Evolutionary conservation across 164 flowering plant genomes (phyloP), one percentile per base, ranked within the genome.

Genomic region (Macadamia tetraphylla): DNA sequence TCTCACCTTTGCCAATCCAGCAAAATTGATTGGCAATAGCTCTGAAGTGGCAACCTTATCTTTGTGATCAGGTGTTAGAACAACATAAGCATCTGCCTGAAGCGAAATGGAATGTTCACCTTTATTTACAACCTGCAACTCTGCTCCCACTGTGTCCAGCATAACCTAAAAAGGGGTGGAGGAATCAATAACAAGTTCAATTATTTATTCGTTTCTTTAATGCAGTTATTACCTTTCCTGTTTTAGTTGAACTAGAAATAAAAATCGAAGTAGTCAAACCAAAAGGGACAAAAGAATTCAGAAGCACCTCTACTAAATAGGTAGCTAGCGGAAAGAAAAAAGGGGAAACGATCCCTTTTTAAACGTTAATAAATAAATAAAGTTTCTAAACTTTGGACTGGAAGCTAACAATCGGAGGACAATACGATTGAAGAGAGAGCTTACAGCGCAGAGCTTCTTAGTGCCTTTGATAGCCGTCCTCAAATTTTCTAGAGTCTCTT

Each of bases 91-190:
- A 70, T 86, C 84, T 7, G 74, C 92, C 74, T 77, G 66, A 43
- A 92, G 94, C 9, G 86, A 73, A 71, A 92, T 87, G 46, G 88
- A 29, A 3, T 69, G 75, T 81, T 82, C 91, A 63, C 74, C 79
- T 67, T 80, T 88, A 62, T 92, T 92, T 44, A 87, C 83, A 65
- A 92, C 96, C 80, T 88, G 94, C 83, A 92, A 64, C 78, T 92
- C 98, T 29, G 98, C 79, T 23, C 98, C 94, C 66, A 87, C 90
- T 0, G 98, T 92, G 67, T 92, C 98, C 49, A 92, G 75, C 98
- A 92, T 92, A 67, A 92, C 96, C 98, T 92, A 80, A 68, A 63
- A 12, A 18, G 18, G 58, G 56, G 40, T 35, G 40, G 40, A 71
- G 6, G 57, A 70, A 60, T 11, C 52, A 58, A 60, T 6, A 15